Conservation (phyloP, 2,329 filamentous ascomycete species). For the Neurospora sp. region DNA sequence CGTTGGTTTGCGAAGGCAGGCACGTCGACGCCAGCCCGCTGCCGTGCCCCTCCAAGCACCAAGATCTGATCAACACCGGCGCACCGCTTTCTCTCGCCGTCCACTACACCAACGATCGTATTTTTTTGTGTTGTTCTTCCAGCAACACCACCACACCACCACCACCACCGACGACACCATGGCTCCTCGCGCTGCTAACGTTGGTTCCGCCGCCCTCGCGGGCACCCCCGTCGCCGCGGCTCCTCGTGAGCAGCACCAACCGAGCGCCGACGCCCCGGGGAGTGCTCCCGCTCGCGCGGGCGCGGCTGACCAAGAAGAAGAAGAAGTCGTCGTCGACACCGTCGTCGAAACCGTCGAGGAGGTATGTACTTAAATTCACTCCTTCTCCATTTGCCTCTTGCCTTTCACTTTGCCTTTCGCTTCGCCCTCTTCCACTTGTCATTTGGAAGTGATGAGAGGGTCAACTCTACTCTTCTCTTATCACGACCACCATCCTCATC, state of each 20-base stretch:
- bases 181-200: not conserved
- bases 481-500: too few species aligned
- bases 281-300: not conserved
- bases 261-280: not conserved
- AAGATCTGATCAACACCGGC: not conserved
- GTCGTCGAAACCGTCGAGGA: not conserved
- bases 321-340: not conserved
- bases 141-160: not conserved
- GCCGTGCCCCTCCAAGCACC: not conserved
- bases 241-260: not conserved
- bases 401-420: not conserved
- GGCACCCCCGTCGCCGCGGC: not conserved
- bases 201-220: not conserved
- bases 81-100: not conserved
- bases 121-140: not conserved
- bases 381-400: not conserved
- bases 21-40: not conserved
- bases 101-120: not conserved
- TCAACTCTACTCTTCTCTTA: not conserved
- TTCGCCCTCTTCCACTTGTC: not conserved
- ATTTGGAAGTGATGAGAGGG: not conserved
- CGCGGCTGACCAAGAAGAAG: not conserved
- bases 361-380: not conserved
- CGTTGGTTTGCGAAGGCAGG: not conserved
- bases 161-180: not conserved